A percentile compares a stretch with the other conserved stretches of the same genome.
These are phyloP conservation scores for Pisolithus microcarpus DNA, from an alignment of 768 basidiomycete genomes.

Conservation along the genomic window DNA sequence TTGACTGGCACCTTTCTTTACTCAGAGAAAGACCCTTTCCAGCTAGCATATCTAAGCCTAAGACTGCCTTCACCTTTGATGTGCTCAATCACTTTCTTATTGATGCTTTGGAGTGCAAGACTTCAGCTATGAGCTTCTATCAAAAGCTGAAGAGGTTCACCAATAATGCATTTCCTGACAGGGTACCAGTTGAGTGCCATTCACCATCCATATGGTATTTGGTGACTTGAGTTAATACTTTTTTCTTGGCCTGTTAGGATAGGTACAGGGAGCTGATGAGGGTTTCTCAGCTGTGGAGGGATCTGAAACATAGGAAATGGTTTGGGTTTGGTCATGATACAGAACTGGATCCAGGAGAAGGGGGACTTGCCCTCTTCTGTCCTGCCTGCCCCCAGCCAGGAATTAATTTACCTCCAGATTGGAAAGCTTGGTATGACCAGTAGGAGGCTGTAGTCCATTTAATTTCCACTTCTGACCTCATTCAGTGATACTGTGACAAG, in stretches of 20 bases:
- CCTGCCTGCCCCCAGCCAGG: slow-evolving; percentile 22
- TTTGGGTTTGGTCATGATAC: slow-evolving; percentile 7
- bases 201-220: too few relatives aligned
- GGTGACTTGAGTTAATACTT: too few relatives aligned
- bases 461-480: background rate
- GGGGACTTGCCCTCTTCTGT: slow-evolving; percentile 18
- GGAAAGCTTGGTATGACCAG: slow-evolving; percentile 10
- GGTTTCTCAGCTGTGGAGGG: background rate
- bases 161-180: too few relatives aligned
- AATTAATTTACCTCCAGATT: slow-evolving; percentile 18
- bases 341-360: background rate
- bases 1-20: too few relatives aligned
- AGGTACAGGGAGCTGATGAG: slow-evolving; percentile 8
- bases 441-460: background rate
- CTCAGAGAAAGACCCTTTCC: too few relatives aligned
- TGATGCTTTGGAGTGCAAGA: background rate
- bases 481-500: background rate
- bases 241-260: background rate
- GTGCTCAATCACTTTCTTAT: slow-evolving; percentile 1
- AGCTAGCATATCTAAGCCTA: background rate
- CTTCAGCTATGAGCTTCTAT: background rate
- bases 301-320: slow-evolving; percentile 1
- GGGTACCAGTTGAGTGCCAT: too few relatives aligned
- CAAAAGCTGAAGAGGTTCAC: too few relatives aligned
- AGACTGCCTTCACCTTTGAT: slow-evolving; percentile 3